Percentiles rank a stretch among this genome's conserved stretches.
Evolutionary conservation across 2,329 filamentous ascomycete species (phyloP).

Genomic region (Calonectria pteridis): DNA sequence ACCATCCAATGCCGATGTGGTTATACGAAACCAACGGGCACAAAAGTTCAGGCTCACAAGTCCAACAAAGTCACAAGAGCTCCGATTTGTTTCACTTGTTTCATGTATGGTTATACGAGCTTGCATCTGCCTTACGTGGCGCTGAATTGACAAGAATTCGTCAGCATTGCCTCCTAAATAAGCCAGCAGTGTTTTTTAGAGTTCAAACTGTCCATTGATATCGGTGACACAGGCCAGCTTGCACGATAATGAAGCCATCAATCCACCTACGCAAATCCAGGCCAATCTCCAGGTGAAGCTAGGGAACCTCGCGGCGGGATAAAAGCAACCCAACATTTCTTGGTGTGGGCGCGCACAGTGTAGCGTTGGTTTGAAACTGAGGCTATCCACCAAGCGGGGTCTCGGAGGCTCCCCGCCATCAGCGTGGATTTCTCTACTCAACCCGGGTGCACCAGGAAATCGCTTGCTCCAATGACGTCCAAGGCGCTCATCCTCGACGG

Average conservation of each 20-base stretch:
- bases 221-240: background rate
- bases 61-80: background rate
- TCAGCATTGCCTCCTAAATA: background rate
- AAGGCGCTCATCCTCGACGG: conserved; percentile 70
- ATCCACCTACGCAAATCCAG: background rate
- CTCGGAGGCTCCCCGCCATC: conserved; percentile 20
- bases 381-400: conserved; percentile 22
- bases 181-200: background rate
- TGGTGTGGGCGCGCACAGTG: background rate
- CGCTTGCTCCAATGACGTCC: conserved; percentile 38
- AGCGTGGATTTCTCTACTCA: conserved; percentile 1
- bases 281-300: too few relatives aligned
- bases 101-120: background rate
- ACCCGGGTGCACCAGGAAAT: background rate
- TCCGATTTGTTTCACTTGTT: background rate
- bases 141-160: background rate
- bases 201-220: background rate
- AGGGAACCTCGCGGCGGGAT: background rate
- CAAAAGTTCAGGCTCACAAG: background rate
- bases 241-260: background rate
- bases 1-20: background rate
- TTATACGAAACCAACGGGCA: background rate
- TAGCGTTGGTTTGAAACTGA: conserved; percentile 3
- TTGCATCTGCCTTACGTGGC: background rate
- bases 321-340: background rate